phyloP scores from a whole-genome alignment of 2,329 filamentous ascomycete genomes.

The Cytospora leucostoma region DNA sequence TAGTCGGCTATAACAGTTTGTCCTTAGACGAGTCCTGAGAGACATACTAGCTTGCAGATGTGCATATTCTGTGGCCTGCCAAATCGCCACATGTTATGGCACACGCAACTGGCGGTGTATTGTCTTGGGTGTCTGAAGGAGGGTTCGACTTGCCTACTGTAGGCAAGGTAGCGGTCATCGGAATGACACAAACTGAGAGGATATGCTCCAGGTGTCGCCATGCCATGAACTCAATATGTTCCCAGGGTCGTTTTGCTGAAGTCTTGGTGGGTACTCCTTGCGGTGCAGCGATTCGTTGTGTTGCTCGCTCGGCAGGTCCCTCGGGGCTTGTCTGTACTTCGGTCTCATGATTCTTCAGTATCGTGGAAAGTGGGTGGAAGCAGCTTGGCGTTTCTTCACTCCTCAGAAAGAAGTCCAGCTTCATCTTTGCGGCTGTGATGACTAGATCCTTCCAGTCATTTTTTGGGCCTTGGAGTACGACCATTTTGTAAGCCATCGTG shows the following conservation, averaged over 20 bases:
- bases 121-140: too few relatives aligned
- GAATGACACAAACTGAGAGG: background rate
- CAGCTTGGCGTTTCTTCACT: background rate
- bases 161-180: too few relatives aligned
- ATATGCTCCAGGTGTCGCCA: background rate
- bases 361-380: background rate
- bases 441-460: background rate
- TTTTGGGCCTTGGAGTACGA: accelerated
- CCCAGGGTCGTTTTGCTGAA: background rate
- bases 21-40: too few relatives aligned
- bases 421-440: background rate
- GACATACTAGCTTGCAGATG: slow-evolving; percentile 26
- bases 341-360: background rate
- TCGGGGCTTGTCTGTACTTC: background rate
- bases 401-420: background rate
- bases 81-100: slow-evolving; percentile 25
- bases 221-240: background rate
- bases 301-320: background rate
- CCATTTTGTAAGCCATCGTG: background rate
- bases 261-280: too few relatives aligned
- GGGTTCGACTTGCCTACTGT: too few relatives aligned
- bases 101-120: too few relatives aligned
- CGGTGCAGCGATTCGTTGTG: background rate
- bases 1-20: background rate
- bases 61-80: slow-evolving; percentile 22